These are phyloP conservation scores for Neurospora sp. DNA, from an alignment of 495 filamentous ascomycete species.

Conservation along the genomic window DNA sequence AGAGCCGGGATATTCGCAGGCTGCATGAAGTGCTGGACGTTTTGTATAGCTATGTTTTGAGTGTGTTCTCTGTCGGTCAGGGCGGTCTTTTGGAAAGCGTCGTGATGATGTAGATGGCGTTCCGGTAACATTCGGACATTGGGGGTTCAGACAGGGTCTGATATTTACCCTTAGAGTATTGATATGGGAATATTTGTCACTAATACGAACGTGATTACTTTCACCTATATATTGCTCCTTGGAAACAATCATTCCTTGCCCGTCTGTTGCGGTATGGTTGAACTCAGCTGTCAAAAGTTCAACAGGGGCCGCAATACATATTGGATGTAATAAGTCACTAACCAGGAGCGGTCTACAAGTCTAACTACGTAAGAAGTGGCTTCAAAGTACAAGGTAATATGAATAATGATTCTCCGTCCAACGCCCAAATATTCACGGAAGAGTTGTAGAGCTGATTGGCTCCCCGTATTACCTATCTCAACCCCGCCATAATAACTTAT, in stretches of 20 bases:
- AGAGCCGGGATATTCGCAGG: conserved; percentile 15
- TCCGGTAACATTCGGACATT: background rate
- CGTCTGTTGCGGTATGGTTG: background rate
- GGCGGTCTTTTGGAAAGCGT: background rate
- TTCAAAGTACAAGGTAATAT: background rate
- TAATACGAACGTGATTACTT: background rate
- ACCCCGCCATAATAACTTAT: no score
- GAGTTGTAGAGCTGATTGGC: background rate
- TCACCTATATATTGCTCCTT: background rate
- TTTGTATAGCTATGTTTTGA: background rate
- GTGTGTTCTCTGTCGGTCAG: background rate
- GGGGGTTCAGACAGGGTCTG: background rate
- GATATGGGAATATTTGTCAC: background rate
- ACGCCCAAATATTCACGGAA: background rate
- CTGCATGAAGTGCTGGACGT: conserved; percentile 5
- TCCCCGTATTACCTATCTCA: background rate
- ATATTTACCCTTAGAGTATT: background rate
- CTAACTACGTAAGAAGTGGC: background rate
- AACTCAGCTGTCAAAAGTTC: background rate
- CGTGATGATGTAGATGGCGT: background rate
- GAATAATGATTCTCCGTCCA: background rate
- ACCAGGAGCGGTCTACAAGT: background rate
- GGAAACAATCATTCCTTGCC: background rate
- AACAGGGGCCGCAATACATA: background rate
- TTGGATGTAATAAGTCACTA: background rate